A percentile compares a stretch with the other conserved stretches of the same genome.
These are phyloP conservation scores for Xylaria sp. DNA, from an alignment of 2,329 filamentous ascomycete genomes.

Conservation along the genomic window DNA sequence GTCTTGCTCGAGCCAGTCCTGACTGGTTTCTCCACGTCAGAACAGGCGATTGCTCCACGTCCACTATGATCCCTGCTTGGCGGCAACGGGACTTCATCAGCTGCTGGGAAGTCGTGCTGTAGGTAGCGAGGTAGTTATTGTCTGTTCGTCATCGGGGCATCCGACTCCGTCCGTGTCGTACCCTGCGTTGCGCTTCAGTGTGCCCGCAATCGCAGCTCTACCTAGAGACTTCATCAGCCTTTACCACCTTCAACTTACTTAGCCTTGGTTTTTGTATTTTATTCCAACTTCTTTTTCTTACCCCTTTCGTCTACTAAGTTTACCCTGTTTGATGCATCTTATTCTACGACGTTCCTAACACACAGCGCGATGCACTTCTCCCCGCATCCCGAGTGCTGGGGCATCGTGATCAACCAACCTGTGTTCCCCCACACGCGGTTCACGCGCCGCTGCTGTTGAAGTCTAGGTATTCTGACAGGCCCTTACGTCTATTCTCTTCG, in stretches of 20 bases:
- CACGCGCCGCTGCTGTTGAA: constrained; percentile 39
- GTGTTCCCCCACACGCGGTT: constrained; percentile 41
- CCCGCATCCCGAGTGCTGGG: constrained; percentile 47
- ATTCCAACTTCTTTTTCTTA: constrained; percentile 2
- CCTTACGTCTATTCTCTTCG: constrained; percentile 24
- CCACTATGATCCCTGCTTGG: constrained; percentile 7
- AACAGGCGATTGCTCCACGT: constrained; percentile 19
- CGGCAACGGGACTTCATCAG: constrained; percentile 29
- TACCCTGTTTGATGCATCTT: neutral
- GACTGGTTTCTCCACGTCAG: constrained; percentile 20
- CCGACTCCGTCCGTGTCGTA: constrained; percentile 25
- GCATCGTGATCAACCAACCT: constrained; percentile 45
- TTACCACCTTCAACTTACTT: neutral
- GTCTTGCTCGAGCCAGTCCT: neutral
- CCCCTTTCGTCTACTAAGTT: neutral
- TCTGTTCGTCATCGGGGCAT: constrained; percentile 38
- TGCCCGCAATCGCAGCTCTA: constrained; percentile 11
- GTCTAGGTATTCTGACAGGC: constrained; percentile 6
- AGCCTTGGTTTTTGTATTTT: constrained; percentile 2
- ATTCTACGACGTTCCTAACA: constrained; percentile 31
- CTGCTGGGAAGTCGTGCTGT: constrained; percentile 10
- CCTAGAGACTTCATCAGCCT: constrained; percentile 10
- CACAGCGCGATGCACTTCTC: constrained; percentile 47
- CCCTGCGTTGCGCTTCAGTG: constrained; percentile 3
- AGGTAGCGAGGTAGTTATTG: neutral